Evolutionary conservation across 148 eudicot species (phyloP).

Genomic region (Bassia scoparia): DNA sequence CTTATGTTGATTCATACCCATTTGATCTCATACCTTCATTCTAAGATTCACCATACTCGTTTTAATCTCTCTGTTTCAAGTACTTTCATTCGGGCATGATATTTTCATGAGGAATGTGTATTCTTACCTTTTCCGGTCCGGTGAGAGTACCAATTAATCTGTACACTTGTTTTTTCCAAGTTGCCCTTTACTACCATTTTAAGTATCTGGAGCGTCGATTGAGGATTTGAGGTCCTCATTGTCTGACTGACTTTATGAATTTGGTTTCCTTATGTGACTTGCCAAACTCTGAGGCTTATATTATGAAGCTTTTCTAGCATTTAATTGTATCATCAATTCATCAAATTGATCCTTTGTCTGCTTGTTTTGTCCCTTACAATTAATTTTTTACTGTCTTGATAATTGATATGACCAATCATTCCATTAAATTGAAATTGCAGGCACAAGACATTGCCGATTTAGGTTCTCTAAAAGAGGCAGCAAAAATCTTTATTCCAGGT

Average conservation of each 20-base stretch:
- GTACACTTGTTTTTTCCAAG: neutral
- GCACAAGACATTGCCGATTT: constrained; percentile 79
- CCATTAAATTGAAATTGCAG: constrained; percentile 36
- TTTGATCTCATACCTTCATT: neutral
- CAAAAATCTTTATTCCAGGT: constrained; percentile 91
- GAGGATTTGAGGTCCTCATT: neutral
- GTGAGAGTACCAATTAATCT: neutral
- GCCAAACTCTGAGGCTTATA: neutral
- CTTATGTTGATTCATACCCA: neutral
- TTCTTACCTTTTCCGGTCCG: neutral
- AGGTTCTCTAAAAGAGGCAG: constrained; percentile 82
- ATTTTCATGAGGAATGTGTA: neutral
- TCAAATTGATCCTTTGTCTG: neutral
- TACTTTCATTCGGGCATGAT: neutral
- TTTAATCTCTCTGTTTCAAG: neutral
- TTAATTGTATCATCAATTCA: neutral
- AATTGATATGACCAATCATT: neutral
- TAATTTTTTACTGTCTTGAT: neutral
- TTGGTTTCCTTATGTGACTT: neutral
- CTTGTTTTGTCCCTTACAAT: neutral
- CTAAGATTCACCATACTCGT: neutral
- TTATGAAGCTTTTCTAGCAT: neutral
- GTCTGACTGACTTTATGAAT: neutral
- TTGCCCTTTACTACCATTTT: neutral
- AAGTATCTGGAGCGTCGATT: neutral